Evolutionary conservation across 208 protist species (phyloP).

Genomic region (Acanthamoeba lenticulata): DNA sequence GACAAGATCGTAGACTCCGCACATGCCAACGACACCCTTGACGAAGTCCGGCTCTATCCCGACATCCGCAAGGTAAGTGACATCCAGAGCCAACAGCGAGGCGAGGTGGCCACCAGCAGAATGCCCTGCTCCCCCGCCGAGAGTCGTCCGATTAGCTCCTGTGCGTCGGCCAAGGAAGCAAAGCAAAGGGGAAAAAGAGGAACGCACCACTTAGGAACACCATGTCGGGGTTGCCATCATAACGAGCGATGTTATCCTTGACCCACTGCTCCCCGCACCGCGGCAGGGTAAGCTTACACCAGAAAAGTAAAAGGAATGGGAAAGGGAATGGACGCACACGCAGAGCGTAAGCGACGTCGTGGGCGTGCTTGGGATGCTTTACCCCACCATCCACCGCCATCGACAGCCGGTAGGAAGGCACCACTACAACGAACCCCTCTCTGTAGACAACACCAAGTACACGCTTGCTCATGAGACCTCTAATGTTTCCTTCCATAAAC

Average conservation of each 20-base stretch:
- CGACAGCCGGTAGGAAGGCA: not conserved
- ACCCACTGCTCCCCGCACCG: not conserved
- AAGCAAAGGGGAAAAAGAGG: not conserved
- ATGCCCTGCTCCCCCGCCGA: not conserved
- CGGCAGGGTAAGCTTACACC: not conserved
- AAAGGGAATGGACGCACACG: not conserved
- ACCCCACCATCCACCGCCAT: not conserved
- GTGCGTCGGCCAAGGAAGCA: not conserved
- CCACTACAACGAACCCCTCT: not conserved
- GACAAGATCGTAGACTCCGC: not conserved
- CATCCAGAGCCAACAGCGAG: not conserved
- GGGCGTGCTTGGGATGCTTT: conserved; percentile 11
- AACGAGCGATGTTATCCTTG: not conserved
- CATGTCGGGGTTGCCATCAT: not conserved
- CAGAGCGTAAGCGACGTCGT: not conserved
- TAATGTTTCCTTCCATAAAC: too few species aligned
- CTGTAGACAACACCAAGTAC: not conserved
- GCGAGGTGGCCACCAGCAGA: conserved; percentile 32
- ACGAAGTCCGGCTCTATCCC: not conserved
- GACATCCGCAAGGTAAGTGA: not conserved
- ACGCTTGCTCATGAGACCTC: not conserved
- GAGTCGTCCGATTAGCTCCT: too few species aligned
- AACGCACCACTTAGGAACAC: not conserved
- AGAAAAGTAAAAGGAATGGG: not conserved
- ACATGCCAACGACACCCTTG: not conserved